These are phyloP conservation scores for Lasiodiplodia citricola DNA, from an alignment of 2,329 filamentous ascomycete genomes.

Conservation along the genomic window DNA sequence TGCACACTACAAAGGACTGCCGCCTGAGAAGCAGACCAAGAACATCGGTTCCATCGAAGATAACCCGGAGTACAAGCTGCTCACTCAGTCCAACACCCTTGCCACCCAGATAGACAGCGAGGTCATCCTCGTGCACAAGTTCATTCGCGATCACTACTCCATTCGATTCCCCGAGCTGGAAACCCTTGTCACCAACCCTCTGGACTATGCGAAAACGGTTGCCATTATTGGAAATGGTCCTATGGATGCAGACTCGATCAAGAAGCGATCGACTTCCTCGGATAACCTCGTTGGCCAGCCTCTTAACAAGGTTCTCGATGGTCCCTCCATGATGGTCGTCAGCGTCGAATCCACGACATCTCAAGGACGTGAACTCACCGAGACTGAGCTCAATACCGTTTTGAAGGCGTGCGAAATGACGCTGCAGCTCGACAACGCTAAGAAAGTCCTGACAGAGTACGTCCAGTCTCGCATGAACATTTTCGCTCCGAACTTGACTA, in stretches of 20 bases:
- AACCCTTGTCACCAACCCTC: slow-evolving; percentile 83
- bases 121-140: slow-evolving; percentile 92
- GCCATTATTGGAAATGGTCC: slow-evolving; percentile 92
- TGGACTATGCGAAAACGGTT: slow-evolving; percentile 95
- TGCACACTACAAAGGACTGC: slow-evolving; percentile 72
- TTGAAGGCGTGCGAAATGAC: slow-evolving; percentile 84
- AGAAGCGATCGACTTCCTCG: slow-evolving; percentile 73
- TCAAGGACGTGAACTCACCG: slow-evolving; percentile 76
- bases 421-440: slow-evolving; percentile 84
- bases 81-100: slow-evolving; percentile 86
- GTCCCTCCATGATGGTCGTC: slow-evolving; percentile 92
- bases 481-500: slow-evolving; percentile 92
- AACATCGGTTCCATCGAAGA: slow-evolving; percentile 83
- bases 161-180: slow-evolving; percentile 92
- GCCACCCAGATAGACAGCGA: slow-evolving; percentile 94
- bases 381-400: slow-evolving; percentile 76
- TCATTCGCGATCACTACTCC: slow-evolving; percentile 94
- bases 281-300: slow-evolving; percentile 79
- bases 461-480: slow-evolving; percentile 96
- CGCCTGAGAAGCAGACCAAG: slow-evolving; percentile 66
- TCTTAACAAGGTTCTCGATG: slow-evolving; percentile 81
- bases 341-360: slow-evolving; percentile 93
- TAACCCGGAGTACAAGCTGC: slow-evolving; percentile 86
- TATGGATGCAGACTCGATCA: slow-evolving; percentile 75
- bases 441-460: slow-evolving; percentile 86